A percentile compares a stretch with the other conserved stretches of the same genome.
These are phyloP conservation scores for Ceratocystis ficicola DNA, from an alignment of 2,329 filamentous ascomycete genomes.

Conservation along the genomic window DNA sequence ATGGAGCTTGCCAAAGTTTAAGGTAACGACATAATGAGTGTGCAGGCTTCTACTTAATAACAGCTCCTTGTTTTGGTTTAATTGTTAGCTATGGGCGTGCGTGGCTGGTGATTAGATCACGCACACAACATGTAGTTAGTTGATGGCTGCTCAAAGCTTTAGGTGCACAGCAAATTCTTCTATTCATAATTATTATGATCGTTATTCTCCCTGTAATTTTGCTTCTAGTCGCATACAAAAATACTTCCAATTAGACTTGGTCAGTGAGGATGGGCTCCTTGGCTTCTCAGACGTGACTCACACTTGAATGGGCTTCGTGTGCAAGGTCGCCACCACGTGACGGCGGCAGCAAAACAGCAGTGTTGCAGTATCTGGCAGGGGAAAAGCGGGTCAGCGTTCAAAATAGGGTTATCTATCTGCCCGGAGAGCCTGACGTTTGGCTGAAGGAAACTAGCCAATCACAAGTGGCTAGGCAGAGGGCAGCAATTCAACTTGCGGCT, in stretches of 20 bases:
- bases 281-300: background rate
- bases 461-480: background rate
- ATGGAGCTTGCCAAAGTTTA: background rate
- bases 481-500: background rate
- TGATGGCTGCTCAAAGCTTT: too few relatives aligned
- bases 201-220: background rate
- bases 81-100: too few relatives aligned
- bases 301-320: slow-evolving; percentile 1
- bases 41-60: background rate
- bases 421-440: background rate
- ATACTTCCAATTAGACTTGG: background rate
- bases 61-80: too few relatives aligned
- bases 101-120: too few relatives aligned
- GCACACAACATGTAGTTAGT: too few relatives aligned
- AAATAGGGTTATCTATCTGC: background rate
- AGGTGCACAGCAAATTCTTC: background rate
- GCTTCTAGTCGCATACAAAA: too few relatives aligned
- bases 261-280: background rate
- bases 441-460: background rate
- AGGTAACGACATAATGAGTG: background rate
- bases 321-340: background rate
- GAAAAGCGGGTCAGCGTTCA: background rate
- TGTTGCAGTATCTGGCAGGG: background rate
- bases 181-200: background rate
- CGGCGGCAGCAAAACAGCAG: background rate